phyloP scores from a whole-genome alignment of 2,329 filamentous ascomycete species.

The Colletotrichum sp. region DNA sequence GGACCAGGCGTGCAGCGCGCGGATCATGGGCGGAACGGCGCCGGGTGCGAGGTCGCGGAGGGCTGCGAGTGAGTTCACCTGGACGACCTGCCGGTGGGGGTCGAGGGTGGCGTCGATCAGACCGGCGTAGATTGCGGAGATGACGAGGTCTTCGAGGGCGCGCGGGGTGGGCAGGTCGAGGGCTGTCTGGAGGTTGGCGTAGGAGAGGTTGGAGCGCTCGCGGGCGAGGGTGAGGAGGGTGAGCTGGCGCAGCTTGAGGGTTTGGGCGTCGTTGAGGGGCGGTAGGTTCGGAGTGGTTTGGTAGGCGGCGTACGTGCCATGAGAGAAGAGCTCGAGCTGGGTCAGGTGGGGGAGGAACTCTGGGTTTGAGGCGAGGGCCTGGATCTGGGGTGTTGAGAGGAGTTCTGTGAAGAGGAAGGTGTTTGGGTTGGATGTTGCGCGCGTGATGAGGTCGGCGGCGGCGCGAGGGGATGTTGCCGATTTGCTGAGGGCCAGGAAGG shows the following conservation, averaged over 20 bases:
- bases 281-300: conserved; percentile 61
- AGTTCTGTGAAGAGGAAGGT: conserved; percentile 95
- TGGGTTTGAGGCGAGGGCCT: conserved; percentile 66
- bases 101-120: conserved; percentile 85
- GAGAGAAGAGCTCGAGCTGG: conserved; percentile 87
- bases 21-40: conserved; percentile 71
- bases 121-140: conserved; percentile 84
- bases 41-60: conserved; percentile 84
- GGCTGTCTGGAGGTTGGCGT: conserved; percentile 68
- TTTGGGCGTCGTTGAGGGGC: conserved; percentile 72
- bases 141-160: conserved; percentile 85
- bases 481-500: conserved; percentile 89
- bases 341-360: conserved; percentile 70
- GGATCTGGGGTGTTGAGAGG: conserved; percentile 80
- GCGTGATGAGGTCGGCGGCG: conserved; percentile 82
- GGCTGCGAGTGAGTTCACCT: conserved; percentile 81
- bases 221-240: conserved; percentile 83
- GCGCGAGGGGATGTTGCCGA: conserved; percentile 84
- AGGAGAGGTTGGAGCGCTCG: conserved; percentile 72
- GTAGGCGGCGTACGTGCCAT: conserved; percentile 88
- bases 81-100: conserved; percentile 74
- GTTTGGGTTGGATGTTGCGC: conserved; percentile 87
- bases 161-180: conserved; percentile 71
- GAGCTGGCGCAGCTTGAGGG: conserved; percentile 87
- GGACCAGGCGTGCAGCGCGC: conserved; percentile 76